phyloP scores from a whole-genome alignment of 257 asterid species.

The Forsythia suspensa region DNA sequence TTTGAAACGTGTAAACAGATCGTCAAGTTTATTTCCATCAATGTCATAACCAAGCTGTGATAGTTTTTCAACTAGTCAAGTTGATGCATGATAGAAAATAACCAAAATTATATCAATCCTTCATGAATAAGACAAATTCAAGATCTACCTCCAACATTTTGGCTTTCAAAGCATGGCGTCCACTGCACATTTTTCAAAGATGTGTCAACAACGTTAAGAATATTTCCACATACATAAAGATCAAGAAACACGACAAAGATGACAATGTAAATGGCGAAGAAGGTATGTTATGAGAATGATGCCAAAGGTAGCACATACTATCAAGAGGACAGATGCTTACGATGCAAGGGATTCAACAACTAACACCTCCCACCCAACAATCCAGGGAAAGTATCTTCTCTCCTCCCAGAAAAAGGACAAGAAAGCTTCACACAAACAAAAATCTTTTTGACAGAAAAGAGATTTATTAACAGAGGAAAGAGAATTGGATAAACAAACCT shows the following conservation, averaged over 20 bases:
- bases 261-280: not conserved
- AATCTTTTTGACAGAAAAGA: not conserved
- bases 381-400: not conserved
- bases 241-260: not conserved
- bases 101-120: not conserved
- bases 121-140: conserved; percentile 19
- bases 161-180: conserved; percentile 94
- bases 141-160: conserved; percentile 79
- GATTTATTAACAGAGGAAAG: not conserved
- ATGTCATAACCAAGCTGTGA: conserved; percentile 90
- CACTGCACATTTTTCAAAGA: conserved; percentile 51
- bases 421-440: not conserved
- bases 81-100: conserved; percentile 13
- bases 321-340: not conserved
- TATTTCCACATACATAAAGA: conserved; percentile 11
- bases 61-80: conserved; percentile 19
- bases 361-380: no score
- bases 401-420: not conserved
- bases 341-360: no score
- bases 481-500: no score
- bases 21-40: conserved; percentile 82
- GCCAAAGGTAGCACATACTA: not conserved
- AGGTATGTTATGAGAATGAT: not conserved
- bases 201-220: conserved; percentile 14
- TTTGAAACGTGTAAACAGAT: conserved; percentile 89